Conservation (phyloP, 2,329 filamentous ascomycete genomes). For the Didymella keratinophila region DNA sequence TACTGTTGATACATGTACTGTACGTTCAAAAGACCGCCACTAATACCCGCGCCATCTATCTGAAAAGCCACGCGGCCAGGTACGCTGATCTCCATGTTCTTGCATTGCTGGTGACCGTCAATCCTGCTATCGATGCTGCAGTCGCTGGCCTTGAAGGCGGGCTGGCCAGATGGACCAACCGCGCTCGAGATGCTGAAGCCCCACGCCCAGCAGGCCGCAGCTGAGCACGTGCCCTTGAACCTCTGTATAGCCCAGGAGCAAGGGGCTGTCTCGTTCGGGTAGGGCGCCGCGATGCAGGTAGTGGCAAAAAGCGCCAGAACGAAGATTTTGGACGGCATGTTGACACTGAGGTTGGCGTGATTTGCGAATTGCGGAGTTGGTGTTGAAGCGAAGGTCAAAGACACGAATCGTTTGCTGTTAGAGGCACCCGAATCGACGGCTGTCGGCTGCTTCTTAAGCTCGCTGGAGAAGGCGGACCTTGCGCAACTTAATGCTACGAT, state of each 20-base stretch:
- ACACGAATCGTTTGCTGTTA: neutral
- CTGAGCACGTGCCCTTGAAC: conserved; percentile 32
- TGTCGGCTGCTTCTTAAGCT: neutral
- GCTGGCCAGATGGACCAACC: conserved; percentile 22
- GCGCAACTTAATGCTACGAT: neutral
- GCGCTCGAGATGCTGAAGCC: conserved; percentile 27
- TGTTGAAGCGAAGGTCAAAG: neutral
- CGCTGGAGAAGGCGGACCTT: too few relatives aligned
- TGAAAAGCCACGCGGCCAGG: conserved; percentile 26
- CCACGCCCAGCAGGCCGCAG: conserved; percentile 33
- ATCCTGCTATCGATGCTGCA: conserved; percentile 27
- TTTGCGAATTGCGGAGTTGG: neutral
- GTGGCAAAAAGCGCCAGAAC: conserved; percentile 22
- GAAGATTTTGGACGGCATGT: conserved; percentile 25
- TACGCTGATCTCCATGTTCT: conserved; percentile 12
- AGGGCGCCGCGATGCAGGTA: conserved; percentile 10
- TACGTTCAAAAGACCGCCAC: conserved; percentile 23
- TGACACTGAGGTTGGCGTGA: neutral
- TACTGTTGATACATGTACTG: conserved; percentile 27
- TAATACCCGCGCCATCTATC: conserved; percentile 21
- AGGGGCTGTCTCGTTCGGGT: conserved; percentile 3
- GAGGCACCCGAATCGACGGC: neutral
- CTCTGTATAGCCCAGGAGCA: conserved; percentile 30
- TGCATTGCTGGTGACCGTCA: conserved; percentile 27
- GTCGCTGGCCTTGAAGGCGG: conserved; percentile 26